A percentile compares a stretch with the other conserved stretches of the same genome.
phyloP scores from a whole-genome alignment of 2,329 filamentous ascomycete genomes.

The Ampelomyces quisqualis region DNA sequence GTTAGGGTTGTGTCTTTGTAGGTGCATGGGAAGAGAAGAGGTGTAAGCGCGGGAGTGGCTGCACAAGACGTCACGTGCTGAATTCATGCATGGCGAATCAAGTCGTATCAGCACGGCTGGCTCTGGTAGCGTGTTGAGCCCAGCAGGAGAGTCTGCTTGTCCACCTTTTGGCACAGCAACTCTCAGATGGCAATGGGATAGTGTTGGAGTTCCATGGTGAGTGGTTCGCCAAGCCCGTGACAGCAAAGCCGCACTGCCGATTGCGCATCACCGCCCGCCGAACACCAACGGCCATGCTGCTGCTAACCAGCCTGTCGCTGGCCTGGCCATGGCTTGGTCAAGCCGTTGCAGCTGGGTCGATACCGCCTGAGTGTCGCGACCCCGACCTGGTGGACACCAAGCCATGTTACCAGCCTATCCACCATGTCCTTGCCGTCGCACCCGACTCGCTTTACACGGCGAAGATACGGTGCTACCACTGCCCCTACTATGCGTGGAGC shows the following conservation, averaged over 20 bases:
- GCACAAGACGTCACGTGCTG: background rate
- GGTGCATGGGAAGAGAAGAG: no score
- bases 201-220: no score
- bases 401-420: conserved; percentile 26
- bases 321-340: conserved; percentile 11
- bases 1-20: no score
- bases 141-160: no score
- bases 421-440: conserved; percentile 24
- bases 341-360: conserved; percentile 8
- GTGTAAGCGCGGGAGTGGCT: no score
- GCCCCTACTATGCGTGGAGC: conserved; percentile 17
- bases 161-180: no score
- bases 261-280: conserved; percentile 9
- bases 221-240: conserved; percentile 16
- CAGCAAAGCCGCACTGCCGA: conserved; percentile 8
- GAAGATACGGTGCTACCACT: conserved; percentile 35
- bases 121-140: no score
- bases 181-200: no score
- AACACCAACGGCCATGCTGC: conserved; percentile 14
- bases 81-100: no score
- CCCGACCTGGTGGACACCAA: conserved; percentile 8
- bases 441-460: conserved; percentile 33
- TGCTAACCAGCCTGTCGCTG: conserved; percentile 7
- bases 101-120: no score
- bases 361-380: conserved; percentile 19